A percentile compares a stretch with the other conserved stretches of the same genome.
Conservation (phyloP, 495 filamentous ascomycete species). For the Hyphodiscus hymeniophilus region DNA sequence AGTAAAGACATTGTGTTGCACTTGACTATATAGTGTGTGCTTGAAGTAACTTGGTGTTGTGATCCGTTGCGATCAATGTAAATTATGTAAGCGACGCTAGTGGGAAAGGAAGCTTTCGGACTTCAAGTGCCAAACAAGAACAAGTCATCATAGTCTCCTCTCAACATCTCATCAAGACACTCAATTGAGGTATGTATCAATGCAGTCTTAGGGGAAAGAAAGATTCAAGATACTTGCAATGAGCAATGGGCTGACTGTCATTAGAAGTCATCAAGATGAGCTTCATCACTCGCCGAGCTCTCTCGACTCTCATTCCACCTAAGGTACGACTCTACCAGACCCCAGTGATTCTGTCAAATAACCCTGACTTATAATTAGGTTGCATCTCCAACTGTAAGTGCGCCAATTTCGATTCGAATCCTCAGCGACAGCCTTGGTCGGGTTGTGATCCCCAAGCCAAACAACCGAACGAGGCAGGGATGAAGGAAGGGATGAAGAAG, state of each 20-base stretch:
- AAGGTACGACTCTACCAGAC: conserved; percentile 55
- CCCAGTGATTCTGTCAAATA: not conserved
- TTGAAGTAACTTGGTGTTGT: not conserved
- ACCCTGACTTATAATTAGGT: conserved; percentile 43
- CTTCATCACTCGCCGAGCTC: conserved; percentile 75
- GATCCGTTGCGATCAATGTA: not conserved
- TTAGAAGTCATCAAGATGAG: conserved; percentile 64
- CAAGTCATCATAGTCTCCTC: conserved; percentile 9
- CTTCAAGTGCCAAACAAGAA: conserved; percentile 8
- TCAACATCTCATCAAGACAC: conserved; percentile 15
- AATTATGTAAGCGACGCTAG: conserved; percentile 10
- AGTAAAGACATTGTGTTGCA: conserved; percentile 28
- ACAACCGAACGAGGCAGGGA: not conserved
- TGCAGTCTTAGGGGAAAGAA: not conserved
- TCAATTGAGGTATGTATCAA: conserved; percentile 21
- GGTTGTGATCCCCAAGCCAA: not conserved
- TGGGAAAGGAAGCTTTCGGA: conserved; percentile 11
- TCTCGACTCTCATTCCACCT: conserved; percentile 96
- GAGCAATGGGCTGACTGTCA: conserved; percentile 19
- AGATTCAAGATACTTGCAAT: not conserved
- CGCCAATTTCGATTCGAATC: not conserved
- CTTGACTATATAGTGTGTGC: not conserved
- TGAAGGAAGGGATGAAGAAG: not conserved
- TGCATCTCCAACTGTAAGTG: conserved; percentile 87
- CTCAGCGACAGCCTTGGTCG: not conserved